Evolutionary conservation across 2,329 filamentous ascomycete genomes (phyloP), one percentile per base, ranked within the genome.

Genomic region (Pleurostoma richardsiae): DNA sequence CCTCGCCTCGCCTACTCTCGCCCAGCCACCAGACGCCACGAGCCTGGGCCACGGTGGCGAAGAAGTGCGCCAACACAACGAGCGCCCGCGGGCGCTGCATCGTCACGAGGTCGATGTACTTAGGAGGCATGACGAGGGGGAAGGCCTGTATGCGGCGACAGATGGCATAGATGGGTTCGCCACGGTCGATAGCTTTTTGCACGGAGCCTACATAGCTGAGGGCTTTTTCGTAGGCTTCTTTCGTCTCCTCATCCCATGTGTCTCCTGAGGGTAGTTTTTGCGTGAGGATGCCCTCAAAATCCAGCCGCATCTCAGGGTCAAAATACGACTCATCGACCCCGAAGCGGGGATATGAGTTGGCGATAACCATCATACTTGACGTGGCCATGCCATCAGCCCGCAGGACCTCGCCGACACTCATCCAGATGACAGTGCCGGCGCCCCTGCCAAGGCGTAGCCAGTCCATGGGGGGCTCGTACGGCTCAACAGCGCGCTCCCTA

Each of bases 151-250:
- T 43, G 3, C 57, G 50, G 4, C 59, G 49, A 41, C 56, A 50
- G 28, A 65, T 31, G 1, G 59, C 56, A 36, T 64, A 60, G 26
- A 57, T 51, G 4, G 62, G 59, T 53, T 65, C 62, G 30, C 59
- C 59, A 31, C 54, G 54, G 44, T 54, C 50, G 29, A 58, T 54
- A 38, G 53, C 49, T 3, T 49, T 45, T 36, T 61, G 56, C 10
- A 61, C 46, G 26, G 54, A 58, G 29, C 59, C 59, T 4, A 60
- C 50, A 30, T 57, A 60, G 44, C 52, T 55, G 7, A 61, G 51
- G 5, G 57, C 52, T 43, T 57, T 56, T 42, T 61, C 57, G 50
- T 61, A 61, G 10, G 57, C 55, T 2, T 54, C 54, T 7, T 54
- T 50, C 11, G 56, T 58, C 10, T 49, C 52, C 5, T 43, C 48